Evolutionary conservation across 176 grass and related monocot genomes (phyloP).

Genomic region (Ensete glaucum): DNA sequence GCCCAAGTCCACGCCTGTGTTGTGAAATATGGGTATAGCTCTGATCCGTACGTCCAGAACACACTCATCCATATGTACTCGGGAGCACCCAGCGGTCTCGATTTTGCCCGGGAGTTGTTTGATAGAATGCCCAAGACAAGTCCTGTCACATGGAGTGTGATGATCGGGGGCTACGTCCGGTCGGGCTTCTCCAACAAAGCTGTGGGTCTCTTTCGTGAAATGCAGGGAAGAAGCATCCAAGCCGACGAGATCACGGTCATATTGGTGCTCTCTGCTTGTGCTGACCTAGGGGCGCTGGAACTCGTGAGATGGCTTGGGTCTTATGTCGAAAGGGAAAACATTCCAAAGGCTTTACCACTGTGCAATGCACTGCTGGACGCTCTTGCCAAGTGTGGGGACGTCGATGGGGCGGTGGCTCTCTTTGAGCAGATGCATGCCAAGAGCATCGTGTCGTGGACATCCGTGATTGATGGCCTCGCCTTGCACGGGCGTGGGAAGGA

Average conservation of each 20-base stretch:
- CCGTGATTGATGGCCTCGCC: constrained; percentile 58
- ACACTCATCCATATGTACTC: constrained; percentile 25
- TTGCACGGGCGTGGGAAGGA: constrained; percentile 57
- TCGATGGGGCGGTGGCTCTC: constrained; percentile 34
- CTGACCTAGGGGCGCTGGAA: constrained; percentile 60
- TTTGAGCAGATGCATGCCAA: constrained; percentile 43
- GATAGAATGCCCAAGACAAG: constrained; percentile 37
- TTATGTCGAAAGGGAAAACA: constrained; percentile 35
- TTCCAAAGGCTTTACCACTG: constrained; percentile 26
- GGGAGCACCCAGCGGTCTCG: neutral
- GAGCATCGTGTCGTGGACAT: constrained; percentile 53
- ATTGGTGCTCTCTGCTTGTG: constrained; percentile 35
- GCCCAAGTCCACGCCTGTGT: constrained; percentile 17
- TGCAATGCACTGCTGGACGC: constrained; percentile 56
- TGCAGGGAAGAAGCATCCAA: constrained; percentile 34
- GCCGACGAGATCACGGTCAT: constrained; percentile 45
- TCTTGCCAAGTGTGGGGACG: constrained; percentile 56
- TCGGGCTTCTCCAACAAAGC: constrained; percentile 38
- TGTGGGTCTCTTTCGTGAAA: constrained; percentile 40
- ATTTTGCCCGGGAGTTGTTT: constrained; percentile 43
- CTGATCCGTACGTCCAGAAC: constrained; percentile 20
- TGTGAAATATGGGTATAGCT: constrained; percentile 11
- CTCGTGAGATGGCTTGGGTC: constrained; percentile 42
- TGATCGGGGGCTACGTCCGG: constrained; percentile 60
- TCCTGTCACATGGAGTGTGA: constrained; percentile 59